Conservation (phyloP, 2,329 filamentous ascomycete species). For the Cercospora brassicicola region DNA sequence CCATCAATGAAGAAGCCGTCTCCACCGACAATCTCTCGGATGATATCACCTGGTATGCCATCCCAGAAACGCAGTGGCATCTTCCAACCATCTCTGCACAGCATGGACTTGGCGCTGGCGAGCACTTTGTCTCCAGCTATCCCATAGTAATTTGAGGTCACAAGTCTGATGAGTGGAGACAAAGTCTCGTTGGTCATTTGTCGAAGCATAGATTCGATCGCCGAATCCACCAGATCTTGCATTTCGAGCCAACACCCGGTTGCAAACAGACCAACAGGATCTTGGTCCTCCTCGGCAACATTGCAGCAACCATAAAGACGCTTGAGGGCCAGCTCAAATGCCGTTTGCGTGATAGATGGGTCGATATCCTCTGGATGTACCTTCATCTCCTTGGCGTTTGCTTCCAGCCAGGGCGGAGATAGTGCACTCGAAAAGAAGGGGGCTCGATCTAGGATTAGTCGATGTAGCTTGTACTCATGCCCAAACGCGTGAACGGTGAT, state of each 20-base stretch:
- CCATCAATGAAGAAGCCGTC: slow-evolving; percentile 60
- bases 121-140: slow-evolving; percentile 56
- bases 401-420: slow-evolving; percentile 58
- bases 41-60: slow-evolving; percentile 57
- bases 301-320: slow-evolving; percentile 55
- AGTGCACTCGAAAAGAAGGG: slow-evolving; percentile 58
- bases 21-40: slow-evolving; percentile 59
- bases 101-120: slow-evolving; percentile 59
- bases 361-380: slow-evolving; percentile 57
- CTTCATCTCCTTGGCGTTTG: slow-evolving; percentile 53
- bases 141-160: slow-evolving; percentile 59
- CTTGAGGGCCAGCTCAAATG: slow-evolving; percentile 57
- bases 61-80: slow-evolving; percentile 59
- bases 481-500: slow-evolving; percentile 57
- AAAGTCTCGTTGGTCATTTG: slow-evolving; percentile 56
- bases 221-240: slow-evolving; percentile 56
- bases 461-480: slow-evolving; percentile 54
- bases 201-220: slow-evolving; percentile 56
- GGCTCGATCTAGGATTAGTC: slow-evolving; percentile 56
- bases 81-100: slow-evolving; percentile 58
- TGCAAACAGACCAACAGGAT: slow-evolving; percentile 57
- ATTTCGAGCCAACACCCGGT: slow-evolving; percentile 61
- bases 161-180: slow-evolving; percentile 53
- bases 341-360: slow-evolving; percentile 52
- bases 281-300: slow-evolving; percentile 51